Evolutionary conservation across 495 filamentous ascomycete genomes (phyloP), one percentile per base, ranked within the genome.

Genomic region (Hypoxylon lienhwacheense): DNA sequence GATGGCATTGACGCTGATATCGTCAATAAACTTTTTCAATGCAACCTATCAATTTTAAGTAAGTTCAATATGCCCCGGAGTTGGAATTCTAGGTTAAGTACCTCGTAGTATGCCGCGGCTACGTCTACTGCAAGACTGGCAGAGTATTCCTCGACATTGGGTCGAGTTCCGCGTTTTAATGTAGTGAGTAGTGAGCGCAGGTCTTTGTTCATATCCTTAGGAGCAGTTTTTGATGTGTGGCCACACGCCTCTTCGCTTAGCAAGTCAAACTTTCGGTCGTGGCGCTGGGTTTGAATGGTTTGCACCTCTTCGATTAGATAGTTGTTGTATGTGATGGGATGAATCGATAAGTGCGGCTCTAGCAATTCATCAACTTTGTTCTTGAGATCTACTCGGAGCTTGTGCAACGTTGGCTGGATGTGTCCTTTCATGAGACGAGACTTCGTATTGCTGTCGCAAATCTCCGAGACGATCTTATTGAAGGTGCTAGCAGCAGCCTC

Each of bases 321-420:
- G 53, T 77, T 70, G 53, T 78, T 80, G 58, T 81, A 80, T 1
- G 77, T 81, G 49, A 81, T 81, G 3, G 70, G 68, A 40, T 74
- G 66, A 16, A 63, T 55, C n/a, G 53, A 61, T 11, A 58, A 21
- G 29, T 71, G 64, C 7, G 55, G 55, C 20, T 39, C 25, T 7
- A 73, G 40, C 14, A 75, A 37, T 14, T 61, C 55, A 17, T 61
- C 54, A 8, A 67, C 47, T 22, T 61, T 53, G 19, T 52, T 25
- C 42, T 62, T 54, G 16, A 64, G 39, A 25, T 50, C 55, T 46
- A 65, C 24, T 4, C 61, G 51, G 19, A 70, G 39, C 22, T 59
- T 22, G 32, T 67, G 53, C 25, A 76, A 39, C 17, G 56, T 62
- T 35, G 74, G 74, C 14, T 70, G 53, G 47, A 78, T 62, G 16